Evolutionary conservation across 140 eudicot species (phyloP), one percentile per base, ranked within the genome.

Genomic region (Ambrosia hybrid): DNA sequence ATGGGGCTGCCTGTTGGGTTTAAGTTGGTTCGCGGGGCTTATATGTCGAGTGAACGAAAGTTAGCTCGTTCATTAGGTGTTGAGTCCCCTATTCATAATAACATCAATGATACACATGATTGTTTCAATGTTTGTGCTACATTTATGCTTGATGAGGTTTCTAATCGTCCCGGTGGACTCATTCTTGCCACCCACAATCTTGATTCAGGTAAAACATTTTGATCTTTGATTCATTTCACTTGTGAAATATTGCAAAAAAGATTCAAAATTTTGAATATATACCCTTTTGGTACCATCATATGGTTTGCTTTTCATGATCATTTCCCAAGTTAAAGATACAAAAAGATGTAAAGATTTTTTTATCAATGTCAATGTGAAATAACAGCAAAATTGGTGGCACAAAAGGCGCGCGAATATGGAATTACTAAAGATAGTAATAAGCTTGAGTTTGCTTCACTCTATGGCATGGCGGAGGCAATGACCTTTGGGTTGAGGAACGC

Each of bases 21-120:
- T 61, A 93, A 93, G 80, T 71, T 93, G 66, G 99, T 93, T 49
- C 84, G 98, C 30, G 99, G 99, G 8, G 99, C 99, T 33, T 93
- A 93, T 63, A 87, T 93, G 94, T 79, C 91, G 3, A 84, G 83
- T 49, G 99, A 93, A 63, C 80, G 76, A 12, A 64, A 78, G 67
- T 46, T 90, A 49, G 99, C 99, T 69, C 38, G 66, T 69, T 67
- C 85, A 12, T 79, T 84, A 21, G 96, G 91, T 5, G 83, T 64
- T 0, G 82, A 90, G 45, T 93, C 99, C 26, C 99, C 96, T 12
- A 75, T 93, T 63, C 94, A 93, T 15, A 72, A 84, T 55, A 79
- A 81, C 49, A 71, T 91, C 14, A 30, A 73, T 5, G 69, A 73
- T 45, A 84, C 99, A 0, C 99, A 90, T 39, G 83, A 73, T 39